Evolutionary conservation across 2,329 filamentous ascomycete genomes (phyloP).

Genomic region (Aspergillus hortae): DNA sequence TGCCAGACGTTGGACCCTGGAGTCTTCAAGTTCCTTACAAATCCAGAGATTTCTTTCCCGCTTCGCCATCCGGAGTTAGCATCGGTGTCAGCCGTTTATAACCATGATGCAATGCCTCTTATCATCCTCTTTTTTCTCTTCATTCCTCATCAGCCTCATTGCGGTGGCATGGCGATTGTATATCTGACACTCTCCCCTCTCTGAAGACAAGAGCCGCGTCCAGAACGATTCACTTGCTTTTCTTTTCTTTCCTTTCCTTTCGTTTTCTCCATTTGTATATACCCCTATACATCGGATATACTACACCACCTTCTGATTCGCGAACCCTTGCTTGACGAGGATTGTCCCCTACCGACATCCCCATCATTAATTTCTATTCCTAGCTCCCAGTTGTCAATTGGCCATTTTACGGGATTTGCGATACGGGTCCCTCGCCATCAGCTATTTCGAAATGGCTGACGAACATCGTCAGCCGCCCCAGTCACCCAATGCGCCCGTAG

Average conservation of each 20-base stretch:
- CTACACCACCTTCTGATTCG: background rate
- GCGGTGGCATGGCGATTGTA: slow-evolving; percentile 1
- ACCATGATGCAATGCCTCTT: slow-evolving; percentile 10
- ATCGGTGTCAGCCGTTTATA: slow-evolving; percentile 7
- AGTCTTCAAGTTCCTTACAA: slow-evolving; percentile 10
- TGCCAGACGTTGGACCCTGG: slow-evolving; percentile 6
- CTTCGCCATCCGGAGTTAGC: slow-evolving; percentile 10
- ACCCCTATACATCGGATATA: slow-evolving; percentile 3
- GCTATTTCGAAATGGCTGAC: slow-evolving; percentile 7
- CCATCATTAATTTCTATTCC: background rate
- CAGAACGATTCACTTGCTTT: background rate
- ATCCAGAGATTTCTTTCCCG: slow-evolving; percentile 8
- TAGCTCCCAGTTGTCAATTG: background rate
- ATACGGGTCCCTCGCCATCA: background rate
- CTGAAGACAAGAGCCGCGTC: background rate
- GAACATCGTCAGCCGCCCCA: slow-evolving; percentile 9
- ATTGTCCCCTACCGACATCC: background rate
- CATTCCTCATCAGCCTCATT: background rate
- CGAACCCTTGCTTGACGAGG: background rate
- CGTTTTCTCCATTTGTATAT: slow-evolving; percentile 4
- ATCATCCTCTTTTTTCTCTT: background rate
- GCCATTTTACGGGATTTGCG: background rate
- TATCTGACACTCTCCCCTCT: slow-evolving; percentile 8
- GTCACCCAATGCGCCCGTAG: slow-evolving; percentile 6
- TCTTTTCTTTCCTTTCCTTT: background rate